These are phyloP conservation scores for Botryosphaeria dothidea DNA, from an alignment of 2,329 filamentous ascomycete genomes.

Conservation along the genomic window DNA sequence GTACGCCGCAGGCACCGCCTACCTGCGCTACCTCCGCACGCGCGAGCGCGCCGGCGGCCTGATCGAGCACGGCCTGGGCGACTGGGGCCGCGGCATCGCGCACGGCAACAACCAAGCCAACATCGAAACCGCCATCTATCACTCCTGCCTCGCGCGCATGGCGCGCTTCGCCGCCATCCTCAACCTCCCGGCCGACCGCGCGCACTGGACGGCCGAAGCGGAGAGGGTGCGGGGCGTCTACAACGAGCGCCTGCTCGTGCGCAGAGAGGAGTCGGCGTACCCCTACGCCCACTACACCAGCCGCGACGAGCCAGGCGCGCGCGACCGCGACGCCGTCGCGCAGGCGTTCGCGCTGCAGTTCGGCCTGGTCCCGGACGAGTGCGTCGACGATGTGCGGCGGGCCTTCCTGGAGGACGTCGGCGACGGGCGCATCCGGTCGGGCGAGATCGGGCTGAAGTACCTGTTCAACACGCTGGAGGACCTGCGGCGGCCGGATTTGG, in stretches of 20 bases:
- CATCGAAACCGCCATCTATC: constrained; percentile 48
- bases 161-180: constrained; percentile 22
- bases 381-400: constrained; percentile 29
- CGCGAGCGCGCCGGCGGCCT: constrained; percentile 44
- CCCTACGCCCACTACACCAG: constrained; percentile 44
- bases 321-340: constrained; percentile 42
- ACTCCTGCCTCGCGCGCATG: constrained; percentile 44
- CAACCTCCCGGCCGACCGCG: neutral
- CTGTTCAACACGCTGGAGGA: constrained; percentile 45
- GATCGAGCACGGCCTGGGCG: constrained; percentile 47
- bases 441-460: constrained; percentile 46
- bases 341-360: constrained; percentile 43
- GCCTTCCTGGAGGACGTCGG: constrained; percentile 33
- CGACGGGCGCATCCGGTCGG: constrained; percentile 38
- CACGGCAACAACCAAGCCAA: constrained; percentile 48
- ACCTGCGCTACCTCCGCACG: constrained; percentile 45
- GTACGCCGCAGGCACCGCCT: constrained; percentile 39
- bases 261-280: constrained; percentile 16
- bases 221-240: neutral
- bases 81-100: constrained; percentile 47
- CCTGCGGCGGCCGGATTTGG: constrained; percentile 42
- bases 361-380: constrained; percentile 29
- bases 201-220: neutral
- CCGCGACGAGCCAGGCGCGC: constrained; percentile 33
- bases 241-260: neutral